Conservation (phyloP, 2,329 filamentous ascomycete species). For the Curvularia eragrostidis region DNA sequence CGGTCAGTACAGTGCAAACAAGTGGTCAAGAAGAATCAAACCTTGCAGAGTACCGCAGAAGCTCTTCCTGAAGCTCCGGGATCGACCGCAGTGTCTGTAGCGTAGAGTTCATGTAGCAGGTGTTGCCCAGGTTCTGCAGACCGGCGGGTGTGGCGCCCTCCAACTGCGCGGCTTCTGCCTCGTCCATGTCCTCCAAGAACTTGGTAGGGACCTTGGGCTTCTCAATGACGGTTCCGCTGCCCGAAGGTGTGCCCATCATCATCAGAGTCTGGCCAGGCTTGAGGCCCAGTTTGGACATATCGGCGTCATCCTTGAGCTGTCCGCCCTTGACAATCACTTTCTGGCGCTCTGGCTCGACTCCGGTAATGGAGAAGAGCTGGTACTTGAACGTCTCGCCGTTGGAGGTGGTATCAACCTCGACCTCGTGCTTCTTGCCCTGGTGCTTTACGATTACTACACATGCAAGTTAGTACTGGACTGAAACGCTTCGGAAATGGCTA, state of each 20-base stretch:
- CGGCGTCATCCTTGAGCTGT: conserved; percentile 93
- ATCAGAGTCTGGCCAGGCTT: conserved; percentile 88
- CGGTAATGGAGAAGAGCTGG: conserved; percentile 92
- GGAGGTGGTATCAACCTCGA: conserved; percentile 84
- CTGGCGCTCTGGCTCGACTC: conserved; percentile 93
- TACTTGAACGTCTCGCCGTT: conserved; percentile 94
- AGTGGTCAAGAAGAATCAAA: conserved; percentile 19
- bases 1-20: conserved; percentile 19
- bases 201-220: conserved; percentile 79
- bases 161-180: conserved; percentile 83
- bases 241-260: conserved; percentile 92
- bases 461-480: conserved; percentile 30
- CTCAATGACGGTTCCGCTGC: conserved; percentile 66
- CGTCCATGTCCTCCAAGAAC: conserved; percentile 97
- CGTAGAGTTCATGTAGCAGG: conserved; percentile 97
- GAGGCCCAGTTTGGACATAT: conserved; percentile 80
- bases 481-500: neutral
- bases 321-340: conserved; percentile 95
- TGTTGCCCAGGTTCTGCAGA: conserved; percentile 92
- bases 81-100: conserved; percentile 89
- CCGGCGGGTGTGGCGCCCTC: conserved; percentile 87
- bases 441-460: conserved; percentile 86
- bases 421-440: conserved; percentile 91
- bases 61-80: conserved; percentile 84
- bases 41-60: conserved; percentile 66